These are phyloP conservation scores for Sclerotinia glacialis DNA, from an alignment of 2,329 filamentous ascomycete genomes.

Conservation along the genomic window DNA sequence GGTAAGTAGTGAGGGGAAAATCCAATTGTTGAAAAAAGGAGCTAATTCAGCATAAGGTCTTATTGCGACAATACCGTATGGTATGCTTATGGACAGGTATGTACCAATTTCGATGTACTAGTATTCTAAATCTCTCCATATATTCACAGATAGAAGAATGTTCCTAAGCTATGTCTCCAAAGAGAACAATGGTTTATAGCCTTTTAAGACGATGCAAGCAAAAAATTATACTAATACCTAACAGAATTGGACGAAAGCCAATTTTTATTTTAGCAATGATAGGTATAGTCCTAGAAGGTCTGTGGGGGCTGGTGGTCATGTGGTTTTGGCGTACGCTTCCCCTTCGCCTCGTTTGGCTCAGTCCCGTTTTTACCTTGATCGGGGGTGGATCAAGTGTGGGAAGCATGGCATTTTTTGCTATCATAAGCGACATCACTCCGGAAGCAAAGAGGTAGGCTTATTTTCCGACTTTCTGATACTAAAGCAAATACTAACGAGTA, in stretches of 20 bases:
- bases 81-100: conserved; percentile 42
- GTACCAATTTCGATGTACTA: background rate
- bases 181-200: too few species aligned
- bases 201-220: too few species aligned
- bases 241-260: conserved; percentile 40
- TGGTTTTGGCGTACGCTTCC: conserved; percentile 40
- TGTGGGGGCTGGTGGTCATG: conserved; percentile 39
- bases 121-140: background rate
- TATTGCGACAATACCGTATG: conserved; percentile 41
- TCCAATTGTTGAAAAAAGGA: background rate
- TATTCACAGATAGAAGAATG: background rate
- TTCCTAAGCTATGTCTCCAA: background rate
- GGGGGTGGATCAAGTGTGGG: conserved; percentile 42
- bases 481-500: conserved; percentile 1
- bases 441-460: conserved; percentile 40
- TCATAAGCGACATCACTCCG: conserved; percentile 41
- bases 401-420: conserved; percentile 39
- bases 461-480: background rate
- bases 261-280: conserved; percentile 38
- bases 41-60: conserved; percentile 28
- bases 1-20: conserved; percentile 28
- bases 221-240: conserved; percentile 18
- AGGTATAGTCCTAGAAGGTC: conserved; percentile 36
- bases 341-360: conserved; percentile 39
- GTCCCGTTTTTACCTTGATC: conserved; percentile 37